Evolutionary conservation across 2,329 filamentous ascomycete species (phyloP).

Genomic region (Diplodia mutila): DNA sequence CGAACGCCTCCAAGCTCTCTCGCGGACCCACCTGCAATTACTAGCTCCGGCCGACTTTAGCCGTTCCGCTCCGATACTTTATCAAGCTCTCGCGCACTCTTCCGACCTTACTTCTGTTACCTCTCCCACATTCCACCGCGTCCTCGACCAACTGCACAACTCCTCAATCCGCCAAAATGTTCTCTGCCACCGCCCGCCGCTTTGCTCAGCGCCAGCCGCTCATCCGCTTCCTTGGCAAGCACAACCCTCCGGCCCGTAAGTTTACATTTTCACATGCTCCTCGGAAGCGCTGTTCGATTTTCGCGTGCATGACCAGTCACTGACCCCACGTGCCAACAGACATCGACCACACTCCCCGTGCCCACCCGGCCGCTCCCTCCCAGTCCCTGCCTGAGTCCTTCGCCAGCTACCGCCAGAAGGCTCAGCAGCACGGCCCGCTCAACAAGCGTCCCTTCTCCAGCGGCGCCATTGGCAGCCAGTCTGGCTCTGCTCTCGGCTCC

Average conservation of each 20-base stretch:
- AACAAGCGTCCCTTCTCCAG: conserved; percentile 40
- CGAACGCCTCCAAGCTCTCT: background rate
- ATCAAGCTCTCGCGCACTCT: conserved; percentile 11
- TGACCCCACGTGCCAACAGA: conserved; percentile 51
- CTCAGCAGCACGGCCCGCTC: conserved; percentile 77
- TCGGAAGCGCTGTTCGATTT: conserved; percentile 25
- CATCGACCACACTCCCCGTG: conserved; percentile 73
- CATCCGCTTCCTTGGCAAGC: conserved; percentile 58
- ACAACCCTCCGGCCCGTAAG: conserved; percentile 50
- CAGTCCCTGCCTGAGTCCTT: conserved; percentile 70
- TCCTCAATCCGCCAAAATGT: conserved; percentile 33
- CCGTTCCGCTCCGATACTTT: conserved; percentile 25
- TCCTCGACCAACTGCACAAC: background rate
- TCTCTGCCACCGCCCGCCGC: conserved; percentile 53
- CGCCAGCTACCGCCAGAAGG: conserved; percentile 76
- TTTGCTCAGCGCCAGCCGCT: conserved; percentile 53
- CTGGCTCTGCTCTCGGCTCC: conserved; percentile 73
- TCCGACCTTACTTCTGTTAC: conserved; percentile 2
- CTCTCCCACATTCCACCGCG: background rate
- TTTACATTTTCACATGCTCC: conserved; percentile 25
- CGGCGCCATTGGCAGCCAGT: conserved; percentile 59
- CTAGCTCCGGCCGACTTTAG: conserved; percentile 18
- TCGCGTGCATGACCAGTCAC: background rate
- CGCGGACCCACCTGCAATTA: conserved; percentile 14
- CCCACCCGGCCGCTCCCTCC: conserved; percentile 72